phyloP scores from a whole-genome alignment of 768 basidiomycete species.

The Agaricus bisporus region DNA sequence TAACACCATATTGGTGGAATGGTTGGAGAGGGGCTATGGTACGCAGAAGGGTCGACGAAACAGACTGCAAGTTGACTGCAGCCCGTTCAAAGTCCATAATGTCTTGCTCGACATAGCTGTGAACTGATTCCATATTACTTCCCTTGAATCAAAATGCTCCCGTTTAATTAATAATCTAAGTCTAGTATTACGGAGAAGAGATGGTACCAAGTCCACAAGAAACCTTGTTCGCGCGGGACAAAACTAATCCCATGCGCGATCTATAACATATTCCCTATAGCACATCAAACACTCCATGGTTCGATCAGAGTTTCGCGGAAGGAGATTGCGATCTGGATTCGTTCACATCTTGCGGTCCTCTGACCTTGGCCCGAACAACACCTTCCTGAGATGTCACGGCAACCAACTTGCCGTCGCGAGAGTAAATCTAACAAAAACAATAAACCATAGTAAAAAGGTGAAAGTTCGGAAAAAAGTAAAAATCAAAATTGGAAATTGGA shows the following conservation, averaged over 20 bases:
- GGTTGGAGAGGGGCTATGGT: too few relatives aligned
- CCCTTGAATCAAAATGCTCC: too few relatives aligned
- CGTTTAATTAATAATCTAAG: too few relatives aligned
- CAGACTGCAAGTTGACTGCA: too few relatives aligned
- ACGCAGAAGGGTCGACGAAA: too few relatives aligned
- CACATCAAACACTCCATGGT: background rate
- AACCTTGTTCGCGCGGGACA: too few relatives aligned
- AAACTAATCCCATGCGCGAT: background rate
- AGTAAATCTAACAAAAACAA: conserved; percentile 50
- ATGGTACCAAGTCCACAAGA: too few relatives aligned
- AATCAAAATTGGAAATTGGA: background rate
- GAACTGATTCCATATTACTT: too few relatives aligned
- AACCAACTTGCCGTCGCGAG: conserved; percentile 55
- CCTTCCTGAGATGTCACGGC: conserved; percentile 83
- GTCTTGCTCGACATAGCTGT: too few relatives aligned
- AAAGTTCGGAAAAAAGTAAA: background rate
- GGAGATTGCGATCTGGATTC: background rate
- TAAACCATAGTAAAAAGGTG: background rate
- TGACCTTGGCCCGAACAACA: conserved; percentile 55
- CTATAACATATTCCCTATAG: background rate
- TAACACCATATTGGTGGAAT: too few relatives aligned
- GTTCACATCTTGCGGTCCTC: conserved; percentile 25
- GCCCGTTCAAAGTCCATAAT: too few relatives aligned
- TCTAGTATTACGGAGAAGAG: too few relatives aligned
- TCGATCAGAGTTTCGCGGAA: conserved; percentile 7